Conservation (phyloP, 2,329 filamentous ascomycete species). For the Aspergillus bombycis region DNA sequence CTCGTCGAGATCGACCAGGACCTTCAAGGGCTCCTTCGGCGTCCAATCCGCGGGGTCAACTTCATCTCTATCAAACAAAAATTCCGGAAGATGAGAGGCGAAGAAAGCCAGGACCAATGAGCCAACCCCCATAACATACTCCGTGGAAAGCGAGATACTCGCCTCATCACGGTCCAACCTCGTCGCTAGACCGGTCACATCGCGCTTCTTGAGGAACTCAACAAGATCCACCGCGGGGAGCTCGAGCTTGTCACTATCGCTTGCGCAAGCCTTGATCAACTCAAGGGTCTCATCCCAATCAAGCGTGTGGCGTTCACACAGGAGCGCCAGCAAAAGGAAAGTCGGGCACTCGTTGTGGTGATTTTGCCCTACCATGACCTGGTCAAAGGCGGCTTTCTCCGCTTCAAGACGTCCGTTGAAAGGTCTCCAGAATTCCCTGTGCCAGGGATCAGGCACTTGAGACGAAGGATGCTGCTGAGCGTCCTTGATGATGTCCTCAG, state of each 20-base stretch:
- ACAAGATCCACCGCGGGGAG: conserved; percentile 14
- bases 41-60: conserved; percentile 8
- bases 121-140: conserved; percentile 18
- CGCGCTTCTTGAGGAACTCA: conserved; percentile 10
- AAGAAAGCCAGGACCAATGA: conserved; percentile 16
- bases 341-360: conserved; percentile 17
- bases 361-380: conserved; percentile 9
- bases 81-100: conserved; percentile 9
- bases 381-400: conserved; percentile 11
- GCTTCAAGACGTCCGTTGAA: conserved; percentile 18
- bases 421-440: conserved; percentile 17
- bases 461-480: conserved; percentile 6
- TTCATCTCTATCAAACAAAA: conserved; percentile 15
- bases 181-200: conserved; percentile 9
- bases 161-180: conserved; percentile 15
- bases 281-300: conserved; percentile 19
- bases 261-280: conserved; percentile 13
- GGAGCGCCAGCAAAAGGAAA: conserved; percentile 13
- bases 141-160: conserved; percentile 13
- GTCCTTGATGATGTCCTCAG: conserved; percentile 1
- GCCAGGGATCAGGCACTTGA: conserved; percentile 14
- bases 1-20: conserved; percentile 7
- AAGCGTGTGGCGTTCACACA: conserved; percentile 17
- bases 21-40: conserved; percentile 13
- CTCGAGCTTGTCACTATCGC: not conserved